Base-by-base conservation (phyloP, 208 protist species). In the Porcisia deanei region DNA sequence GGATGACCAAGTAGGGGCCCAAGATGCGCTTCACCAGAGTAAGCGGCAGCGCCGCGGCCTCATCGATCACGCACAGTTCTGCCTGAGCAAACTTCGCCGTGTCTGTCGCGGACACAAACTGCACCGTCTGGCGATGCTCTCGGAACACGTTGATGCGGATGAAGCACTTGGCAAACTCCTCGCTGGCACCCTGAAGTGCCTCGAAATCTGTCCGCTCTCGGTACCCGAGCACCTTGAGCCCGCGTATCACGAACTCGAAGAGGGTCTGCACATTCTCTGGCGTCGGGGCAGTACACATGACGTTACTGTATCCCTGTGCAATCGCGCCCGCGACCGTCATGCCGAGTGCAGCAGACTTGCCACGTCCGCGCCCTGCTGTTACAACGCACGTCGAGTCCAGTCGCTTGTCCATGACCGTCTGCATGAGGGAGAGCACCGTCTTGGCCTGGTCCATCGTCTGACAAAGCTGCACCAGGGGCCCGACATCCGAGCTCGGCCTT, bases 41-140 rank as follows among this genome's bases (percentile, higher is more conserved):
- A 37, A 99, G 91, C 8, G 99, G 99, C 49, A 99, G 99, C 20
- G 99, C 99, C 10, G 99, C 99, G 1, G 99, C 99, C 87, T 99
- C 99, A 85, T 99, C 99, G 71, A 99, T 98, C 12, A 99, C 98
- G 3, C 99, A 83, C n/a, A 99, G 82, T 87, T 99, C 98, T 14
- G 98, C 98, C 85, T 99, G 98, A 25, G 95, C 94, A 66, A 99
- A 97, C 81, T 96, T 97, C 47, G 79, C 75, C 34, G 86, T 87
- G 83, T 99, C 97, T 49, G 91, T 89, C 22, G 98, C 95, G 57
- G 91, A 88, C 60, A 99, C 98, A 59, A 99, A 99, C 83, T 99
- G 98, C 47, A 99, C 96, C 0, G 99, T 99, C 88, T 99, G 99
- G 3, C 99, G 90, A 76, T 99, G 99, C 53, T 92, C 80, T 58